Base-by-base conservation (phyloP, 2,329 filamentous ascomycete species). In the Aspergillus viridinutans region DNA sequence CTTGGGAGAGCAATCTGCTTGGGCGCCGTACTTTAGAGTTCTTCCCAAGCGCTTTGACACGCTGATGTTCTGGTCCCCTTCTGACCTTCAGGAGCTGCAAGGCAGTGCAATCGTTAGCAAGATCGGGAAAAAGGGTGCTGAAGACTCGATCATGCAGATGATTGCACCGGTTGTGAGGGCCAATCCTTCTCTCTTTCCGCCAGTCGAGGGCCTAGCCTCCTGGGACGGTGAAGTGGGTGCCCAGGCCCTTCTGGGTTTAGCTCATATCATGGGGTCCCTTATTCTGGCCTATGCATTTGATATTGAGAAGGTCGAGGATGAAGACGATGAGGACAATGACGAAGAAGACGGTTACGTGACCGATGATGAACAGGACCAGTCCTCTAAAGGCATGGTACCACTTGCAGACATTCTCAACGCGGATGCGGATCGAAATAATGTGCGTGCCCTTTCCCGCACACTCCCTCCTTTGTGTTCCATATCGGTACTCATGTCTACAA, bases 221-320 rank as follows among this genome's bases (percentile, higher is more conserved):
- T 78, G 58, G 63, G 61, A 76, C 67, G 62, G 72, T 67, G 61
- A 72, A 64, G 56, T 71, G 55, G 64, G 78, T 21, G 63, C 81
- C 55, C 74, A 78, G 55, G 72, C 79, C 25, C 73, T 87, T 12
- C 67, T 87, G 3, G 66, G 74, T 17, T 71, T 85, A 20, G 88
- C 89, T 53, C 91, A 96, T 70, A 82, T 85, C 8, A 92, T 96
- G 87, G 92, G 90, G 1, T 92, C 88, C 59, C 85, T 89, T 17
- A 93, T 96, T 63, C 95, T 96, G 91, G 88, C 91, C 0, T 96
- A 96, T 69, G 91, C 91, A 0, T 96, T 96, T 69, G 92, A 96
- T 64, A 82, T 96, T 6, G 84, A 86, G 61, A 80, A 80, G 38
- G 67, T 72, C 0, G 81, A 85, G 23, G 79, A 85, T 4, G 79